Conservation (phyloP, 1,284 basidiomycete genomes). For the Ceratobasidium sp. region DNA sequence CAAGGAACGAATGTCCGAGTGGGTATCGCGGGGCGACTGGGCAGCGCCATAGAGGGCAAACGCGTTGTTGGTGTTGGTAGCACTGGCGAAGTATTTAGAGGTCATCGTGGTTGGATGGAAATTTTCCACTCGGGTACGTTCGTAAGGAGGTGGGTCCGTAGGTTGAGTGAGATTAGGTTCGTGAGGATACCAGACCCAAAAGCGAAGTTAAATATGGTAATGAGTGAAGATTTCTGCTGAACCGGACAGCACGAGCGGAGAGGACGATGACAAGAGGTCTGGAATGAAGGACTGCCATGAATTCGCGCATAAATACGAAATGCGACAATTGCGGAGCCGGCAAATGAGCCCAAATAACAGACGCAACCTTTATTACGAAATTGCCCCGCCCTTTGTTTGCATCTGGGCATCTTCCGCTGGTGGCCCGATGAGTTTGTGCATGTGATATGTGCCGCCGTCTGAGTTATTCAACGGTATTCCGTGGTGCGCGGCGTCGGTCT, state of each 20-base stretch:
- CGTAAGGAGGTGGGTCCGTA: neutral
- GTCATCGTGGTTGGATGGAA: constrained; percentile 3
- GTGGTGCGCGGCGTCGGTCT: constrained; percentile 8
- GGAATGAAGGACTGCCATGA: neutral
- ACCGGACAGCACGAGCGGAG: constrained; percentile 35
- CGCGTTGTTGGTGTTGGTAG: constrained; percentile 35
- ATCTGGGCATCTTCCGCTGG: constrained; percentile 9
- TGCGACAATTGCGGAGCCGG: constrained; percentile 7
- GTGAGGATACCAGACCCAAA: constrained; percentile 44
- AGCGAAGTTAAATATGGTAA: constrained; percentile 31
- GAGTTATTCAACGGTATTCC: neutral
- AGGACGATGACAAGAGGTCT: constrained; percentile 7
- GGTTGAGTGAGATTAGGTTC: neutral
- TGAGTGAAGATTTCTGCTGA: constrained; percentile 12
- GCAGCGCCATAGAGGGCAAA: constrained; percentile 42
- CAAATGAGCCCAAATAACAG: constrained; percentile 32
- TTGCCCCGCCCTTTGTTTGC: constrained; percentile 21
- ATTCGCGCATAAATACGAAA: constrained; percentile 36
- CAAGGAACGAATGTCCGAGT: constrained; percentile 40
- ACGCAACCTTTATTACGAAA: constrained; percentile 24
- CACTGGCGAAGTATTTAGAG: constrained; percentile 23
- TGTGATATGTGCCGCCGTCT: neutral
- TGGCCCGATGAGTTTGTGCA: neutral
- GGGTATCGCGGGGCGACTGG: constrained; percentile 42
- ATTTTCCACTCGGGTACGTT: neutral